phyloP scores from a whole-genome alignment of 176 grass and related monocot genomes.

The Thinopyrum elongatum region DNA sequence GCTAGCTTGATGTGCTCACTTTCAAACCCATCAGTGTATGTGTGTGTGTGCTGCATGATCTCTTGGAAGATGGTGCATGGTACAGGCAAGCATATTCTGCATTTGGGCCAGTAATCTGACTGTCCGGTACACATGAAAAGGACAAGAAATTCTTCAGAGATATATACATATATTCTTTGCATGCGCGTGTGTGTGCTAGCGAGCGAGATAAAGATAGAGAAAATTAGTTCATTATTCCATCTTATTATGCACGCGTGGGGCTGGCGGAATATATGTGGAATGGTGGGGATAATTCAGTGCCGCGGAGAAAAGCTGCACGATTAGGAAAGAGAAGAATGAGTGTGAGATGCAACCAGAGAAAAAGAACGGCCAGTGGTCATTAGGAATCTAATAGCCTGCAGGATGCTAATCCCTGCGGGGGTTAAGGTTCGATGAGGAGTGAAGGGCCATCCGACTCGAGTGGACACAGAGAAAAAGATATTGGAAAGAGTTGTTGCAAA shows the following conservation, averaged over 20 bases:
- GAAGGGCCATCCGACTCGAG: constrained; percentile 30
- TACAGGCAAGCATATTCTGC: constrained; percentile 8
- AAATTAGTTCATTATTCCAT: background rate
- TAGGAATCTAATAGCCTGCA: constrained; percentile 31
- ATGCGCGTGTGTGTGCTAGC: background rate
- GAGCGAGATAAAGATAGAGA: too few relatives aligned
- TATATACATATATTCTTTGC: background rate
- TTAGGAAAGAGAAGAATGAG: constrained; percentile 24
- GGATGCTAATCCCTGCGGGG: constrained; percentile 47
- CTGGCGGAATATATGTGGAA: background rate
- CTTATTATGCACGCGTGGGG: background rate
- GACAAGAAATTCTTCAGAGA: background rate
- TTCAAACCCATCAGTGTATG: too few relatives aligned
- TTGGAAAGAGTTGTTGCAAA: background rate
- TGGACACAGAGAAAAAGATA: background rate
- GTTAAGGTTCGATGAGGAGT: constrained; percentile 40
- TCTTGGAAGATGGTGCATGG: background rate
- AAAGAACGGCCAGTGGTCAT: constrained; percentile 59
- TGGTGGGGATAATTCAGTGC: constrained; percentile 22
- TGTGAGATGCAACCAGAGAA: background rate
- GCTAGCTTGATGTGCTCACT: background rate
- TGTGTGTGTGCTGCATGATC: background rate
- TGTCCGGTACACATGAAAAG: constrained; percentile 10
- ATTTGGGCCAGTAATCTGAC: background rate
- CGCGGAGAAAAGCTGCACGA: background rate